Base-by-base conservation (phyloP, 2,329 filamentous ascomycete genomes). In the Pyricularia pennisetigena region DNA sequence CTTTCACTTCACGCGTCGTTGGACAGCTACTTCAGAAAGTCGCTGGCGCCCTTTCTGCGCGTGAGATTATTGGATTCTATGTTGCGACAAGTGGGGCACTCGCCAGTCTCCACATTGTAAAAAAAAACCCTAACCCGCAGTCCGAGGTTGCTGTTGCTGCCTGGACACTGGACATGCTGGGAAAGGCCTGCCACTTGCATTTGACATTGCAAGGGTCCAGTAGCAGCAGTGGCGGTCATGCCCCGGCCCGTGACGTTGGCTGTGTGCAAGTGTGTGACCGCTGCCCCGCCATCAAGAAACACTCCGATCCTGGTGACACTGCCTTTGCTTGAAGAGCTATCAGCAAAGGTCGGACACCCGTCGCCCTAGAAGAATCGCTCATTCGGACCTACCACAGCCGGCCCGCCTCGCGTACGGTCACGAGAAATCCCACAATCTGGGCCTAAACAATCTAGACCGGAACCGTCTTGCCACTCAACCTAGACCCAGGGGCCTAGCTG, bases 221-320 rank as follows among this genome's bases (percentile, higher is more conserved):
- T 28, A 14, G 4, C 6, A 28, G 59, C 28, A 62, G 59, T 62
- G 26, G 59, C 59, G 26, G 59, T 62, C 59, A 62, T 62, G 59
- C 59, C 57, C 57, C 23, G 59, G 59, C 59, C 59, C 59, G 59
- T 62, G 59, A 62, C 59, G 59, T 62, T 62, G 59, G 10, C 59
- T 62, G 59, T 62, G 59, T 62, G 59, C 59, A 62, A 62, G 24
- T n/a, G n/a, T n/a, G n/a, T 62, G 59, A 62, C 59, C 24, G 59
- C 23, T 62, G 59, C 59, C 59, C 59, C 59, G 59, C 59, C 59
- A 62, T 62, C 59, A 29, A 62, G 59, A 62, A 62, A 62, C 59
- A 26, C 59, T 62, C 59, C 59, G 59, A 62, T 28, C 28, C 59
- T 28, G 20, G 24, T 28, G 24, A 62, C 59, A 62, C 23, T 26